Base-by-base conservation (phyloP, 257 asterid species). In the Penstemon eatonii region DNA sequence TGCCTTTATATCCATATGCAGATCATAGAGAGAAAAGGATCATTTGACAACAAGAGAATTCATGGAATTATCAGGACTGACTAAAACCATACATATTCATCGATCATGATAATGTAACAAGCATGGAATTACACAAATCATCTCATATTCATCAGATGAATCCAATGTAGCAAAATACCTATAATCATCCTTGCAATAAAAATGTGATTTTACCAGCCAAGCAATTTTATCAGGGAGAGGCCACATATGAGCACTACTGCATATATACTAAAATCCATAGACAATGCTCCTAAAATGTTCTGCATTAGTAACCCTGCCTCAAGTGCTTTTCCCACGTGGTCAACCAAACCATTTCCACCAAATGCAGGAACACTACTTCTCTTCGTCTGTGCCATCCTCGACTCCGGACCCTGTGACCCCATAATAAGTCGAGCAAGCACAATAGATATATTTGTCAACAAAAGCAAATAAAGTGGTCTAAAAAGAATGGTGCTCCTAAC, bases 231-330 rank as follows among this genome's bases (percentile, higher is more conserved):
- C 49, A 85, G 15, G 49, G 85, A 79, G 66, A 81, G 74, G 67
- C 85, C 80, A 67, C 85, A 79, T 10, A 88, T 36, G 51, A 93
- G 88, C 76, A 84, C 78, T 42, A 88, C 76, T 0, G 82, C 81
- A 67, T 88, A 93, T 65, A 93, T 58, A 63, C 95, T 74, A 56
- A 85, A 76, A 73, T 93, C 99, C 76, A 93, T 83, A 49, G 86
- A 76, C 79, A 85, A n/a, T 7, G 96, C 94, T 58, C 76, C 78
- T 44, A 68, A n/a, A 64, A 82, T 58, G 7, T 76, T 84, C 75
- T 83, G 83, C 82, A 87, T 43, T 55, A 85, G 73, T 44, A 89
- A 67, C 25, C 81, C 86, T 5, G 71, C 60, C 74, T 87, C 92
- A 71, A 93, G 70, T 55, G 84, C 89, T 71, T 80, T 78, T 54